Conservation (phyloP, 495 filamentous ascomycete genomes). For the Aspergillus nanangensis region DNA sequence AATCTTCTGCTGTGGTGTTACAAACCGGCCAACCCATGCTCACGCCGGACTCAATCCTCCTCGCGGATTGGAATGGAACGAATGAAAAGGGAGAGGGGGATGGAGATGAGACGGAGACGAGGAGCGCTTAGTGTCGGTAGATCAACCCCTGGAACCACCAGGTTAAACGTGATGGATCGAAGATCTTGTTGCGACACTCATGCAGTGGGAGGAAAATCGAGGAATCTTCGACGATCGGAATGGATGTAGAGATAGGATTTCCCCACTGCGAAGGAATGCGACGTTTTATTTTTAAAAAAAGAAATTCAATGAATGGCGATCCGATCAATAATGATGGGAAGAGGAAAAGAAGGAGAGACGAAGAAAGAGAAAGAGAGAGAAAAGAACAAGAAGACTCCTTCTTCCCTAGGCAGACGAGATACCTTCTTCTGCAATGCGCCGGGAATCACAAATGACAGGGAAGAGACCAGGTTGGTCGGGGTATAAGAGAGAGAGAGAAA, state of each 20-base stretch:
- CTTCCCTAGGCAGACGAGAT: too few relatives aligned
- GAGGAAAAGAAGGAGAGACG: neutral
- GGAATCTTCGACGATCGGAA: too few relatives aligned
- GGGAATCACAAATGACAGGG: neutral
- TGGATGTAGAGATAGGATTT: too few relatives aligned
- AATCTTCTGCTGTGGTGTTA: constrained; percentile 43
- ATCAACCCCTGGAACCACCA: constrained; percentile 9
- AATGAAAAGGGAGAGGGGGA: constrained; percentile 1
- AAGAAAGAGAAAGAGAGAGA: constrained; percentile 2
- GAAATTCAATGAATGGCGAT: too few relatives aligned
- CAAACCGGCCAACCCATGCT: constrained; percentile 49
- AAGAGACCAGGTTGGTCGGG: neutral
- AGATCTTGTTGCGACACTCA: too few relatives aligned
- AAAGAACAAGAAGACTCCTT: neutral
- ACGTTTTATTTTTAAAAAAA: too few relatives aligned
- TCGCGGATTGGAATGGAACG: neutral
- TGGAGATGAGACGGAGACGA: too few relatives aligned
- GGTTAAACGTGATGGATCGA: too few relatives aligned
- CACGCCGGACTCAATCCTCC: constrained; percentile 11
- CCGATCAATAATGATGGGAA: neutral
- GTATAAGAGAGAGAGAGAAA: neutral
- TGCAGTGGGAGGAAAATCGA: too few relatives aligned
- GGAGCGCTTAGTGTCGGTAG: too few relatives aligned
- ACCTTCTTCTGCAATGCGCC: too few relatives aligned
- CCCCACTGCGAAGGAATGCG: too few relatives aligned